Percentiles rank a stretch among this genome's conserved stretches.
Evolutionary conservation across 2,329 filamentous ascomycete genomes (phyloP).

Genomic region (Trichoderma breve): DNA sequence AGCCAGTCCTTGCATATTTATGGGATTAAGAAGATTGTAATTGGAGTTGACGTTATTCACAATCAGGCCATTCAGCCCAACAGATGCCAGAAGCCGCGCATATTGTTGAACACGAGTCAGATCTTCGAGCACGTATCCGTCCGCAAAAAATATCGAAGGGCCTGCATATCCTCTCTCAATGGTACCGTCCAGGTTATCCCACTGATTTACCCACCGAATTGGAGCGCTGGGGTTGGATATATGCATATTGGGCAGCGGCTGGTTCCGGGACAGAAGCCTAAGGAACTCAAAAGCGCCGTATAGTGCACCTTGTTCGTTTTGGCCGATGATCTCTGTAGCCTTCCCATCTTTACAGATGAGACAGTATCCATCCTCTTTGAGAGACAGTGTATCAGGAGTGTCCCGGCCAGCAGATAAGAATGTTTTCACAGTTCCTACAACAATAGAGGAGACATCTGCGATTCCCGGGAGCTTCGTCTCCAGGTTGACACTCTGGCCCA

Average conservation of each 20-base stretch:
- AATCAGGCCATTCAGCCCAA: neutral
- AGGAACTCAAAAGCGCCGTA: constrained; percentile 7
- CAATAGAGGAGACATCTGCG: neutral
- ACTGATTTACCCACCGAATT: neutral
- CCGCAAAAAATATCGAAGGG: neutral
- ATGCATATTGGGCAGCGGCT: neutral
- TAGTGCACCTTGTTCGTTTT: neutral
- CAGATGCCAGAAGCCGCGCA: neutral
- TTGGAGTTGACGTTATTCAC: neutral
- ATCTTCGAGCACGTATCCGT: neutral
- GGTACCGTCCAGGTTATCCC: neutral
- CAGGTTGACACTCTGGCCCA: neutral
- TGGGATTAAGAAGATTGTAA: neutral
- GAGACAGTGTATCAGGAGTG: neutral
- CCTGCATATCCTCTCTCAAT: neutral
- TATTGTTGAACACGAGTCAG: neutral
- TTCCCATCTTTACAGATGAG: neutral
- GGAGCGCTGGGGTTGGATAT: neutral
- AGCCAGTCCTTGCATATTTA: neutral
- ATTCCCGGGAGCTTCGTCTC: neutral
- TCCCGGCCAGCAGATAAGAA: neutral
- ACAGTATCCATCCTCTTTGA: neutral
- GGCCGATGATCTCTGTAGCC: neutral
- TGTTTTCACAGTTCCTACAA: neutral
- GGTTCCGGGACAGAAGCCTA: neutral